Base-by-base conservation (phyloP, 164 flowering plant species). In the Annona cherimola region DNA sequence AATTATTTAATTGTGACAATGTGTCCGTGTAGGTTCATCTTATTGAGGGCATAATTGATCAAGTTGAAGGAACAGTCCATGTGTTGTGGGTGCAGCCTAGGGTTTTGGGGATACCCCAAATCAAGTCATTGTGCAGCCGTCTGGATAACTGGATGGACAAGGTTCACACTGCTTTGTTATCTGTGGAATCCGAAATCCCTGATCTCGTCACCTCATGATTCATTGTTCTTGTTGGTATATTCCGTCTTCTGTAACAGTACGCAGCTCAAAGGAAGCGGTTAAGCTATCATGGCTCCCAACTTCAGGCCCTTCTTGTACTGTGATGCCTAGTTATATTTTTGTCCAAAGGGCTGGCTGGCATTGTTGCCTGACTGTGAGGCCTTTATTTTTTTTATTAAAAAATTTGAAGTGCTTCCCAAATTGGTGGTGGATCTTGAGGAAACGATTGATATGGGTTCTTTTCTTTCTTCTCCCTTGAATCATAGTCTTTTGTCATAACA, bases 71-170 rank as follows among this genome's bases (percentile, higher is more conserved):
- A 66, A 90, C 93, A 0, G 96, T 93, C 45, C 89, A 93, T 66
- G 92, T 95, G 12, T 91, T 98, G 3, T 90, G 99, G 99, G 97
- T 91, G 75, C 97, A 95, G 70, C 99, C 98, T 2, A 82, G 99
- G 79, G 97, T 95, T 50, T 67, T 91, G 73, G 96, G 94, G n/a
- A 86, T 93, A 69, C 79, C 89, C 7, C 99, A 95, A 79, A 87
- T 93, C 86, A 85, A 82, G 70, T 88, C 99, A 6, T 78, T 93
- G 83, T 84, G 96, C 11, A 90, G 87, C 69, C 86, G 89, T 43
- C 80, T 90, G 76, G 98, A 91, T 77, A 79, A 69, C 68, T 95
- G 98, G 99, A 39, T 88, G 78, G 92, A 75, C 39, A 93, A 88
- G 81, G 99, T 93, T 4, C 93, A 87, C 80, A 87, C 90, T 16